A percentile compares a stretch with the other conserved stretches of the same genome.
Conservation (phyloP, 1,284 basidiomycete genomes). For the Veloboletus limbatus region DNA sequence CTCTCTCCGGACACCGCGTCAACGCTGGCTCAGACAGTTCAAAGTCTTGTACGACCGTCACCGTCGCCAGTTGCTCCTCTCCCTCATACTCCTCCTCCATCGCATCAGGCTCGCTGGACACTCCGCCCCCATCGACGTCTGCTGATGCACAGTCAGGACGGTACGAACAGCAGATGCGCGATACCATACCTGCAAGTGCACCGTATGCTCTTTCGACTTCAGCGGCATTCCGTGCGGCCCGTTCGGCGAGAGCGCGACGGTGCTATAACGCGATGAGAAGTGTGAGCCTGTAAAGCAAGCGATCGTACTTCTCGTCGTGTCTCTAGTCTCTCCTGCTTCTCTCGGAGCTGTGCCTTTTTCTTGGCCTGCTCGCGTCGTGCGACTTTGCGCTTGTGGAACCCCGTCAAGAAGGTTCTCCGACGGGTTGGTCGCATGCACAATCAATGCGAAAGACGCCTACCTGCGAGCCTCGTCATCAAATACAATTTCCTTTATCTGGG, state of each 20-base stretch:
- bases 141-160: conserved; percentile 14
- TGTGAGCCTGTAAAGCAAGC: background rate
- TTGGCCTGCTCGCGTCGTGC: conserved; percentile 70
- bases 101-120: conserved; percentile 33
- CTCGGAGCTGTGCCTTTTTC: conserved; percentile 62
- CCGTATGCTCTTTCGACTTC: conserved; percentile 72
- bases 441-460: conserved; percentile 35
- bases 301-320: conserved; percentile 61
- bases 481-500: conserved; percentile 65
- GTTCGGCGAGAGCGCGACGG: conserved; percentile 66
- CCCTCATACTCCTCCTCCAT: conserved; percentile 67
- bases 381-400: conserved; percentile 84
- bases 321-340: conserved; percentile 68
- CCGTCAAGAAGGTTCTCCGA: conserved; percentile 76
- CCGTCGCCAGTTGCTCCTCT: conserved; percentile 76
- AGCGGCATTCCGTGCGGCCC: conserved; percentile 65
- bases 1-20: background rate
- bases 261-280: conserved; percentile 44
- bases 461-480: conserved; percentile 77
- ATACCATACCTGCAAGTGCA: conserved; percentile 42
- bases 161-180: conserved; percentile 1
- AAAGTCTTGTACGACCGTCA: conserved; percentile 80
- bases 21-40: conserved; percentile 53
- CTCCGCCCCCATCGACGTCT: conserved; percentile 37
- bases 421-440: conserved; percentile 5